Evolutionary conservation across 2,329 filamentous ascomycete species (phyloP).

Genomic region (Pseudogymnoascus sp.): DNA sequence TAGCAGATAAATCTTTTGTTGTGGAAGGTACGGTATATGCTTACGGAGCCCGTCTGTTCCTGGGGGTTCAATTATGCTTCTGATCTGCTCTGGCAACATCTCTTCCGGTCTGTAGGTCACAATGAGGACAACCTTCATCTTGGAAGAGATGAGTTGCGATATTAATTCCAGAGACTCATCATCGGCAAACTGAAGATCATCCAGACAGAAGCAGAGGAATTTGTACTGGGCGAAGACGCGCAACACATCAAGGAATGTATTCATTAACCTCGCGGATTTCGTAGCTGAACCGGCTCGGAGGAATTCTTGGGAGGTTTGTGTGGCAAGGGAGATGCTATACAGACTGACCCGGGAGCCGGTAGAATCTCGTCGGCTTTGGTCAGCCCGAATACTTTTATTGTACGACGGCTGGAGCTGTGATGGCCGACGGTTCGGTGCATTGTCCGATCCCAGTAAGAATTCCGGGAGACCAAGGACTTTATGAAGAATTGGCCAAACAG

Average conservation of each 20-base stretch:
- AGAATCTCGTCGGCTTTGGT: constrained; percentile 21
- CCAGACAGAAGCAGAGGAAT: constrained; percentile 79
- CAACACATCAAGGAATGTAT: constrained; percentile 79
- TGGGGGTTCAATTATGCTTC: constrained; percentile 45
- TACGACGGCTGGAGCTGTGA: constrained; percentile 18
- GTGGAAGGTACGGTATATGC: constrained; percentile 9
- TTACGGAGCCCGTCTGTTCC: constrained; percentile 43
- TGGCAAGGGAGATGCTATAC: constrained; percentile 28
- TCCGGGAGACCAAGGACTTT: constrained; percentile 56
- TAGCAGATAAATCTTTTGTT: constrained; percentile 15
- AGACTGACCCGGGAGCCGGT: constrained; percentile 23
- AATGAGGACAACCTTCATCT: constrained; percentile 74
- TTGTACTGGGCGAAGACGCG: constrained; percentile 75
- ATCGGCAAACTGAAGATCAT: constrained; percentile 87
- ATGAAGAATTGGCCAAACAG: constrained; percentile 57
- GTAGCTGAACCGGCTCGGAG: constrained; percentile 49
- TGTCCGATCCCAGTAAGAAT: constrained; percentile 49
- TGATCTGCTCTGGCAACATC: constrained; percentile 46
- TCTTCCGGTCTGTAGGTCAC: constrained; percentile 68
- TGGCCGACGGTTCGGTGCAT: not conserved
- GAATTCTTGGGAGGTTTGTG: constrained; percentile 51
- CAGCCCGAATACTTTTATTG: constrained; percentile 23
- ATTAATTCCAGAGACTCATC: constrained; percentile 80
- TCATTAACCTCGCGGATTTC: constrained; percentile 69
- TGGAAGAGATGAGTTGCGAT: constrained; percentile 67